These are phyloP conservation scores for Pleurotus pulmonarius DNA, from an alignment of 768 basidiomycete species.

Conservation along the genomic window DNA sequence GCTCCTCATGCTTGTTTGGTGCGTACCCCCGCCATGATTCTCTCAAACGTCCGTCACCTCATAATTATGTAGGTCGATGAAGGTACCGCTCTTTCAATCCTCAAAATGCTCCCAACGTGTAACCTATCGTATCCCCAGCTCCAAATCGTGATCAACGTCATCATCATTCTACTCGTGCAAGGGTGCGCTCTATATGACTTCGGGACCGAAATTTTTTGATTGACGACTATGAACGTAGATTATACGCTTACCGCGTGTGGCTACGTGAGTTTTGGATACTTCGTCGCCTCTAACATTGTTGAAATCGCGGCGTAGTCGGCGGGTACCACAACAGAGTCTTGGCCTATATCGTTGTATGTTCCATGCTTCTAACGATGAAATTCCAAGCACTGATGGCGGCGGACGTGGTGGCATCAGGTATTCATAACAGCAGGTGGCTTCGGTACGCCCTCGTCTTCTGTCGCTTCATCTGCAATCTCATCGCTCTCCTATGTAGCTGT, in stretches of 20 bases:
- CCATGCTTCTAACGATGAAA: background rate
- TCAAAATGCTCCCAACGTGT: background rate
- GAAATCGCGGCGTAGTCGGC: background rate
- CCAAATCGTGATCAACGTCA: slow-evolving; percentile 23
- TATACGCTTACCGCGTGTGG: slow-evolving; percentile 6
- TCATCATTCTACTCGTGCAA: slow-evolving; percentile 24
- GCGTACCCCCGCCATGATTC: background rate
- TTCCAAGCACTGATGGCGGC: too few relatives aligned
- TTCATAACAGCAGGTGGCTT: background rate
- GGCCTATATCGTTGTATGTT: background rate
- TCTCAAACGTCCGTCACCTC: background rate
- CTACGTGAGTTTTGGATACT: background rate
- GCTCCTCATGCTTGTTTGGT: background rate
- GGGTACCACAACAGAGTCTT: background rate
- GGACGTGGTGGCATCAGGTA: background rate
- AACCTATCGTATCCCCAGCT: background rate
- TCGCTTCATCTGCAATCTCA: background rate
- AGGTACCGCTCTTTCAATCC: background rate
- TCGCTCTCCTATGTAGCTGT: background rate
- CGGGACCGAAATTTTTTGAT: too few relatives aligned
- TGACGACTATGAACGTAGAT: background rate
- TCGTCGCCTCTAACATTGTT: background rate
- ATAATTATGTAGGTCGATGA: background rate
- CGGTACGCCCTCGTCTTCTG: too few relatives aligned
- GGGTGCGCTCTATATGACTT: slow-evolving; percentile 10